Conservation (phyloP, 441 rosid genomes). For the Manihot esculenta region DNA sequence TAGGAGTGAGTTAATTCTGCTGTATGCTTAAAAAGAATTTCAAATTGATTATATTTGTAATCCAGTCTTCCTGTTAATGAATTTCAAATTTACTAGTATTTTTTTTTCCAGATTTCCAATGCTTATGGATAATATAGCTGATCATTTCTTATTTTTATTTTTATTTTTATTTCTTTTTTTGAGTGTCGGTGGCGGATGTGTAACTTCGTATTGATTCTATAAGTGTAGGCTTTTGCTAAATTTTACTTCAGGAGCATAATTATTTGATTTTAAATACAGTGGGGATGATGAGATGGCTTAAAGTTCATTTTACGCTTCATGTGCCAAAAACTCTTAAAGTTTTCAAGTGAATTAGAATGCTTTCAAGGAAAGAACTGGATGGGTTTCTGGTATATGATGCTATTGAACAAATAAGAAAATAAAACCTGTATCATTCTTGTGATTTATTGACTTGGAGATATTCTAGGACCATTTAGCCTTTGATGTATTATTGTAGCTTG, state of each 20-base stretch:
- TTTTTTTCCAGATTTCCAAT: constrained; percentile 7
- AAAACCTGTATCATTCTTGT: neutral
- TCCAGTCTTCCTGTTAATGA: constrained; percentile 1
- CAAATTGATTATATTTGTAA: neutral
- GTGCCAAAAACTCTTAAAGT: constrained; percentile 1
- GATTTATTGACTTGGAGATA: neutral
- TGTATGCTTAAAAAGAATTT: constrained; percentile 6
- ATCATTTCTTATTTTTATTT: too few relatives aligned
- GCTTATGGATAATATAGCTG: constrained; percentile 5
- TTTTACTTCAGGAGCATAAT: constrained; percentile 11
- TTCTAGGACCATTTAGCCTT: constrained; percentile 4
- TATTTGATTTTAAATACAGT: neutral
- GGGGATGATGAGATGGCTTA: constrained; percentile 3
- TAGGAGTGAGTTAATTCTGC: neutral
- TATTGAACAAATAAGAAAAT: neutral
- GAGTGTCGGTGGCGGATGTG: constrained; percentile 11
- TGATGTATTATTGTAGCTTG: neutral
- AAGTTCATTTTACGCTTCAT: constrained; percentile 15
- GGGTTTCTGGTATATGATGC: neutral
- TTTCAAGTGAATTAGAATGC: constrained; percentile 8
- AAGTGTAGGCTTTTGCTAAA: neutral
- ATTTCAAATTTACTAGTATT: constrained; percentile 12
- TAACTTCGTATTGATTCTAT: constrained; percentile 9
- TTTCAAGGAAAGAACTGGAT: constrained; percentile 6
- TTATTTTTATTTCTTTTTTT: neutral